Evolutionary conservation across 2,329 filamentous ascomycete species (phyloP), one percentile per base, ranked within the genome.

Genomic region (Neonectria hederae): DNA sequence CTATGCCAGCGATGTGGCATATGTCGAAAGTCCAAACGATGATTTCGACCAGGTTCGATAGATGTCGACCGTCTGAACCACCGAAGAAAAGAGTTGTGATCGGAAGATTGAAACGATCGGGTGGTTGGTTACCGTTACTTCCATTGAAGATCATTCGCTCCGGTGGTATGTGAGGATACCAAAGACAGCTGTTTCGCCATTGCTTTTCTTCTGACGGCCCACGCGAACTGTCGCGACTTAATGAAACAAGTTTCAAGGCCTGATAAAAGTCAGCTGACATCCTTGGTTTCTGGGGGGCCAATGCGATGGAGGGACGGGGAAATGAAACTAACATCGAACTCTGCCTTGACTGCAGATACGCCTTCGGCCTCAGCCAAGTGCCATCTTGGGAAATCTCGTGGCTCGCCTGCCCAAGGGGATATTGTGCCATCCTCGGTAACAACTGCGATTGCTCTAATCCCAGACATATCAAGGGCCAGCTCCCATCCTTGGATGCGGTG

Each of bases 401-500:
- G 61, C 5, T 54, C 54, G 4, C 61, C 56, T n/a, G 63, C 61
- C 63, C 64, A 68, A 2, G 54, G 5, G 3, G 66, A 66, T 19
- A 10, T 30, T 17, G 57, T 48, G 8, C 55, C 66, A 3, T 66
- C 54, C 14, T 57, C 46, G 17, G 40, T 11, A 10, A 66, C 30
- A 5, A 62, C 2, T 1, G 60, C 46, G 5, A 68, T 62, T 9
- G 60, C 64, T 38, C 48, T 63, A 42, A 67, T 26, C 0, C 66
- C 62, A 2, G 26, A 57, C 1, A 40, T 43, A 26, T 66, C 62
- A 4, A 69, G n/a, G 17, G 65, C 65, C 3, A 69, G 28, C 19
- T 69, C 53, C 62, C 62, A 69, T 42, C 65, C 67, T 21, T 56
- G 65, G 5, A 69, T 58, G 10, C 30, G 48, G 30, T 64, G 57